These are phyloP conservation scores for Akebia trifoliata DNA, from an alignment of 164 flowering plant genomes.

Conservation along the genomic window DNA sequence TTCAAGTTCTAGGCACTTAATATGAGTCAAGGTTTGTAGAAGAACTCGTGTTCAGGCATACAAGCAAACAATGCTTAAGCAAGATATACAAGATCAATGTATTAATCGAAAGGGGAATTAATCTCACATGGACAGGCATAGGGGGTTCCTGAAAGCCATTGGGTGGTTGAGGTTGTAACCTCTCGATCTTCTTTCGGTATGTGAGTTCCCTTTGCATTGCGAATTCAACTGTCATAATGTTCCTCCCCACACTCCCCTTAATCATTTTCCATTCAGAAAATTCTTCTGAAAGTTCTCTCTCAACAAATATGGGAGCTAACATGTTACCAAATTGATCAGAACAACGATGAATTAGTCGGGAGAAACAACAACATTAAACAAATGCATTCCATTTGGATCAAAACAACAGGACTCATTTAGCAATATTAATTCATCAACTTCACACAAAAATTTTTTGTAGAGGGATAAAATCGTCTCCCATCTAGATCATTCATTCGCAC, in stretches of 20 bases:
- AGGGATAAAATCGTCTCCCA: too few species aligned
- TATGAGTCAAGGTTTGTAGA: neutral
- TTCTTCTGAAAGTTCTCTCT: neutral
- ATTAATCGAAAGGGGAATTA: neutral
- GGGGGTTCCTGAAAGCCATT: constrained; percentile 7
- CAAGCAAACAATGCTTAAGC: too few species aligned
- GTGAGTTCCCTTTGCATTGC: constrained; percentile 35
- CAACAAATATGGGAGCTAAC: neutral
- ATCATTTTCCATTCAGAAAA: constrained; percentile 2
- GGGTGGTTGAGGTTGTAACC: constrained; percentile 1
- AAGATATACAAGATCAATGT: neutral
- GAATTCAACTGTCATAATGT: constrained; percentile 23
- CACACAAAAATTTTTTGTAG: too few species aligned
- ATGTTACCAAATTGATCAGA: constrained; percentile 2
- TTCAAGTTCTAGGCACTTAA: neutral
- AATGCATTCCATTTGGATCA: too few species aligned
- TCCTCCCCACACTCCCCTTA: neutral
- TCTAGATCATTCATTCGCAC: too few species aligned
- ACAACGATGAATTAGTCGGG: too few species aligned
- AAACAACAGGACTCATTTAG: too few species aligned
- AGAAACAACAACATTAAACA: too few species aligned
- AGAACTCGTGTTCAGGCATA: neutral
- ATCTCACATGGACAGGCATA: constrained; percentile 18
- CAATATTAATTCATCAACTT: too few species aligned
- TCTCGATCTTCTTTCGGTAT: constrained; percentile 19